Evolutionary conservation across 352 stramenopile genomes (phyloP).

Genomic region (Globisporangium takayamanum): DNA sequence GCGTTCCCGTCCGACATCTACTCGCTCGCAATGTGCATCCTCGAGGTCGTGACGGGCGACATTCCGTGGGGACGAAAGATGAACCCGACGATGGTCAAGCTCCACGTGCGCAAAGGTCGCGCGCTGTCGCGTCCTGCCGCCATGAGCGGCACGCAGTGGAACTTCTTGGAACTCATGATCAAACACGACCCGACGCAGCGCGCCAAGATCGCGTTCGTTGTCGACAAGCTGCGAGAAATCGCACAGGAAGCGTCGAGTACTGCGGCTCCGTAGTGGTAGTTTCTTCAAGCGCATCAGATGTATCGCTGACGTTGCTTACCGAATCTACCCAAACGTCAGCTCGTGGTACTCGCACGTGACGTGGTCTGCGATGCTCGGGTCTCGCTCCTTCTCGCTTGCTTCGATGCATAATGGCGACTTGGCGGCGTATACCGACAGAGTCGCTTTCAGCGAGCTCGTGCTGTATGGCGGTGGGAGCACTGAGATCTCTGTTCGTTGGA

Average conservation of each 20-base stretch:
- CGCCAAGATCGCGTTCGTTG: not conserved
- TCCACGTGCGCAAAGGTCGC: too few relatives aligned
- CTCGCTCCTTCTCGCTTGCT: not conserved
- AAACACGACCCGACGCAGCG: not conserved
- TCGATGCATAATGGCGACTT: not conserved
- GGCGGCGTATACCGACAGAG: not conserved
- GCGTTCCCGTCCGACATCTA: not conserved
- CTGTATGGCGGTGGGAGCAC: not conserved
- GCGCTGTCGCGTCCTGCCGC: too few relatives aligned
- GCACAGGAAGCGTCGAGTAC: too few relatives aligned
- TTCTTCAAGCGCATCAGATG: too few relatives aligned
- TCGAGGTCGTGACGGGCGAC: too few relatives aligned
- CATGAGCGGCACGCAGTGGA: too few relatives aligned
- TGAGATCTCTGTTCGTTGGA: constrained; percentile 2
- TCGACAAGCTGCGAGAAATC: not conserved
- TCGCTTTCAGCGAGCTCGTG: not conserved
- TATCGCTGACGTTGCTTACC: not conserved
- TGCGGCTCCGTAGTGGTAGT: too few relatives aligned
- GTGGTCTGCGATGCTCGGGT: not conserved
- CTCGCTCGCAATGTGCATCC: not conserved
- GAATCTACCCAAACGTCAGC: not conserved
- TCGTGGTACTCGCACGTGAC: constrained; percentile 2
- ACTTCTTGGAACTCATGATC: not conserved
- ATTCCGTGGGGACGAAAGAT: not conserved
- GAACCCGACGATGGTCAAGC: too few relatives aligned